Base-by-base conservation (phyloP, 2,329 filamentous ascomycete genomes). In the Trichoderma endophyticum region DNA sequence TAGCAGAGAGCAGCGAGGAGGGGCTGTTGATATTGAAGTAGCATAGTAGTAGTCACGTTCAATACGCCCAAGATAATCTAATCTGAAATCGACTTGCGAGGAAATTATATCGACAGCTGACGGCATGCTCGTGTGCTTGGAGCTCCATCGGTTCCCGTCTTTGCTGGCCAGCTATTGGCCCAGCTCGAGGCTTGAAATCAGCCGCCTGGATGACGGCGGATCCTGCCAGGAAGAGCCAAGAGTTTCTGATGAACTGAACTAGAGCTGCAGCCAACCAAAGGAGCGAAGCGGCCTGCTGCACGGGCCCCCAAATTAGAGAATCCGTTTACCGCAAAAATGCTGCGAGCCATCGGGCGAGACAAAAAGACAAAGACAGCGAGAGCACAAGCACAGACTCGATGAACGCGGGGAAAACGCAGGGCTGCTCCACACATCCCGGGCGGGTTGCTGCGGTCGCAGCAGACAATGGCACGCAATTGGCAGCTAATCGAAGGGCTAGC, bases 211-310 rank as follows among this genome's bases (percentile, higher is more conserved):
- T 63, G 61, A 48, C 34, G 32, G 36, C 56, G 67, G 67, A 70
- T 70, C 57, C 67, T 59, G 15, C 32, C 32, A 28, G 39, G 48
- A 61, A 34, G 30, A 51, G 57, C 56, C 39, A 51, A 54, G 67
- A 51, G n/a, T 34, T 48, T 43, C 39, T 26, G 57, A 61, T 26
- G 66, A 15, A 51, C 48, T 36, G 30, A 39, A 32, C 67, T 54
- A 62, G 56, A 70, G 56, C 66, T 61, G 66, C 57, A 69, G 57
- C 66, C 67, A 70, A 61, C 67, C 57, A 54, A 62, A 70, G 36
- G 39, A 21, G 67, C 39, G n/a, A 70, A 54, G 66, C 67, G 39
- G 51, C n/a, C 21, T 60, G 9, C 26, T 28, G 57, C 56, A 62
- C 57, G 67, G 56, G 39, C 67, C 56, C 26, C 43, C 67, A 62